Evolutionary conservation across 78 protist genomes (phyloP).

Genomic region (Cyanophora paradoxa): DNA sequence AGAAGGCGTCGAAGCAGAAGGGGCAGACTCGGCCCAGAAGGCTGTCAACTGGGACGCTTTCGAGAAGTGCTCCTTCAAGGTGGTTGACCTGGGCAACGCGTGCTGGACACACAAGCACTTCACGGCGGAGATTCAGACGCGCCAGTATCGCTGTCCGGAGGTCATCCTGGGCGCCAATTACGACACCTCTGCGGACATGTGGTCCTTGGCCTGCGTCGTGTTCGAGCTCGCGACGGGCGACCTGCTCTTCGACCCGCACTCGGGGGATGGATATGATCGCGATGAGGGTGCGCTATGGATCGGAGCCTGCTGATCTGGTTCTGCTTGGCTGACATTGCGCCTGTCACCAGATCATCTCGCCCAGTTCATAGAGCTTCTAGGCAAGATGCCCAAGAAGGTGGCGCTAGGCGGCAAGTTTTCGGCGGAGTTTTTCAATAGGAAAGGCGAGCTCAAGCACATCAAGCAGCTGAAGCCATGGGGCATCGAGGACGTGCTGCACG

Average conservation of each 20-base stretch:
- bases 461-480: conserved; percentile 58
- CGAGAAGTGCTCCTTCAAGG: too few species aligned
- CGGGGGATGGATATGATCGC: conserved; percentile 36
- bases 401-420: conserved; percentile 28
- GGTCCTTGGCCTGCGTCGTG: conserved; percentile 44
- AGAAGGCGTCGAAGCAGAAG: too few species aligned
- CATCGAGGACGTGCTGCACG: conserved; percentile 46
- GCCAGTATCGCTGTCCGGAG: conserved; percentile 43
- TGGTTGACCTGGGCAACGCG: conserved; percentile 95
- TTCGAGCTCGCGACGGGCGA: conserved; percentile 45
- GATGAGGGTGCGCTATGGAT: neutral
- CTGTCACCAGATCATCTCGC: conserved; percentile 49
- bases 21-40: too few species aligned
- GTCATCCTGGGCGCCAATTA: conserved; percentile 28
- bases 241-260: conserved; percentile 35
- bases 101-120: conserved; percentile 84
- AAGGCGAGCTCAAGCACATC: conserved; percentile 72
- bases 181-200: conserved; percentile 34
- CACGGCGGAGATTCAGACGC: conserved; percentile 91
- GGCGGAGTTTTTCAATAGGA: conserved; percentile 38
- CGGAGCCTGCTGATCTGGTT: neutral
- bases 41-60: too few species aligned
- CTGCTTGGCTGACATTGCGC: neutral
- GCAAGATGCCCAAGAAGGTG: conserved; percentile 51
- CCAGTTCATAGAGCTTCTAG: conserved; percentile 69